Percentiles rank a stretch among this genome's conserved stretches.
Evolutionary conservation across 345 rosid genomes (phyloP).

Genomic region (Arabidopsis suecica): DNA sequence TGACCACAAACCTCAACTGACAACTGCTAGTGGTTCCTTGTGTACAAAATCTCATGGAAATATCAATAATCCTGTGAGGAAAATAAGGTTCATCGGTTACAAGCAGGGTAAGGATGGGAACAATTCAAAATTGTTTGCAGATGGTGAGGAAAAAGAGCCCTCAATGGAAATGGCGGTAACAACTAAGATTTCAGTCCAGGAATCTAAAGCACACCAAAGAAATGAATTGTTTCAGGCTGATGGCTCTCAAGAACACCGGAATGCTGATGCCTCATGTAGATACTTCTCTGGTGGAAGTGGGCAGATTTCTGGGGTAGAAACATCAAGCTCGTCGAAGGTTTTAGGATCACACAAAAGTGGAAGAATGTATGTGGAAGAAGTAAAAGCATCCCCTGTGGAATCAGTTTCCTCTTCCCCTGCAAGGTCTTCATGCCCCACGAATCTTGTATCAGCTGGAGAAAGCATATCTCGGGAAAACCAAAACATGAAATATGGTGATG

Average conservation of each 20-base stretch:
- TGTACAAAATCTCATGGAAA: slow-evolving; percentile 46
- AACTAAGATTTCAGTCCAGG: slow-evolving; percentile 38
- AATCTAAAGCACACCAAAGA: slow-evolving; percentile 32
- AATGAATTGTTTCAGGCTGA: slow-evolving; percentile 44
- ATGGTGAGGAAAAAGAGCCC: slow-evolving; percentile 50
- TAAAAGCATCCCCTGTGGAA: slow-evolving; percentile 55
- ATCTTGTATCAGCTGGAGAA: slow-evolving; percentile 40
- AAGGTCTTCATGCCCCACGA: slow-evolving; percentile 47
- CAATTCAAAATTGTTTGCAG: slow-evolving; percentile 34
- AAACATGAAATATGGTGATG: slow-evolving; percentile 27
- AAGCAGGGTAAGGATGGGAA: slow-evolving; percentile 46
- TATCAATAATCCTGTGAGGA: slow-evolving; percentile 46
- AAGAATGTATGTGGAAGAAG: slow-evolving; percentile 46
- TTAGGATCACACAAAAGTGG: slow-evolving; percentile 51
- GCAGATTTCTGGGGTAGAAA: slow-evolving; percentile 52
- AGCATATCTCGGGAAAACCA: slow-evolving; percentile 22
- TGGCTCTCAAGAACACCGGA: slow-evolving; percentile 44
- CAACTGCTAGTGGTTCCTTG: slow-evolving; percentile 51
- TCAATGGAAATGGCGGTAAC: slow-evolving; percentile 49
- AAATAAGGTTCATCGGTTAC: slow-evolving; percentile 53
- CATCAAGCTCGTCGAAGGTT: slow-evolving; percentile 72
- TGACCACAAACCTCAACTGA: slow-evolving; percentile 50
- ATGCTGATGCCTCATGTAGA: slow-evolving; percentile 44
- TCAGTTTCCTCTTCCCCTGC: slow-evolving; percentile 64
- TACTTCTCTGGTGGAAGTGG: slow-evolving; percentile 47